Evolutionary conservation across 202 grass and related monocot genomes (phyloP), one percentile per base, ranked within the genome.

Genomic region (Digitaria exilis): DNA sequence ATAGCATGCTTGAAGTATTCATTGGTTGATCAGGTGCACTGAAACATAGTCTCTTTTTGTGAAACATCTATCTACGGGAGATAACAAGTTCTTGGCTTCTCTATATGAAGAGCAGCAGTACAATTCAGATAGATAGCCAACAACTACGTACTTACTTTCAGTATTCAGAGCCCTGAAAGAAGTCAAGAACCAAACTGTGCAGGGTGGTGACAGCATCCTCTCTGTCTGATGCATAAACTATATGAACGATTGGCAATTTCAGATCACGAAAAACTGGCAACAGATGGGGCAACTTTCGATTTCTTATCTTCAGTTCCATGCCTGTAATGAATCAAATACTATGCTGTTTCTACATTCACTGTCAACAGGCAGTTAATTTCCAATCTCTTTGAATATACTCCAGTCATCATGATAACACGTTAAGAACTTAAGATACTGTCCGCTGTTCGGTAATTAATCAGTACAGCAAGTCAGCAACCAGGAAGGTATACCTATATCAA

Each of bases 91-190:
- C 32, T 35, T 32, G 59, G 30, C 5, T 78, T 50, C 28, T 65
- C 48, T 4, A 4, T 65, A 65, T 13, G 42, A 65, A 65, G 25
- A 62, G 29, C 57, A 8, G 11, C 22, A 65, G 80, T 65, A 74
- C 69, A 52, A 29, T 64, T 82, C 29, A 29, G 69, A 72, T 62
- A 49, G 54, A 35, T 28, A 82, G 61, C 28, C 26, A 61, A 18
- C 52, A 0, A 48, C 39, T 7, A 9, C 37, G 9, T 39, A 39
- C 9, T 71, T 32, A 12, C 17, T 81, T 46, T 46, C 17, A 24
- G 37, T 13, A 46, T 70, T 58, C 46, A 13, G 11, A 56, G 34
- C 46, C 68, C 37, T 7, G 18, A 32, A 59, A 81, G 2, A n/a
- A n/a, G n/a, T n/a, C n/a, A n/a, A n/a, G n/a, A 34, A 72, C 14